Conservation (phyloP, 768 basidiomycete species). For the Podaxis pistillaris region DNA sequence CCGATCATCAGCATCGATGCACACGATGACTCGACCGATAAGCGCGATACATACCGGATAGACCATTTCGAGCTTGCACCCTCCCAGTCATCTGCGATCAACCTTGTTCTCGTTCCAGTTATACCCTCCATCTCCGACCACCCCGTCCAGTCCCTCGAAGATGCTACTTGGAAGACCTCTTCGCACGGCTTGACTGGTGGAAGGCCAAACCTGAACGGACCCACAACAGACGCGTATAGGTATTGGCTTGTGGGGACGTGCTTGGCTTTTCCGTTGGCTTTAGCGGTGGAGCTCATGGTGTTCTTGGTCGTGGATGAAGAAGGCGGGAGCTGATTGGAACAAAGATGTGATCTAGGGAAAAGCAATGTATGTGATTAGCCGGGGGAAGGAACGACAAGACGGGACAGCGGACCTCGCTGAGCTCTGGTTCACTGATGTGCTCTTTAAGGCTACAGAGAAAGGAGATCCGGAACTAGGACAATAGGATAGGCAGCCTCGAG, state of each 20-base stretch:
- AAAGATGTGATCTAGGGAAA: background rate
- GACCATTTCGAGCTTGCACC: slow-evolving; percentile 11
- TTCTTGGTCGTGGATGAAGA: background rate
- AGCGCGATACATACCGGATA: slow-evolving; percentile 1
- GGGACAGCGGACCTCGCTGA: background rate
- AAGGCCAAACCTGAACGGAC: slow-evolving; percentile 5
- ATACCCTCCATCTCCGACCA: slow-evolving; percentile 7
- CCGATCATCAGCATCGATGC: background rate
- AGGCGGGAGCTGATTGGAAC: background rate
- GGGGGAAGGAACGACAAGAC: background rate
- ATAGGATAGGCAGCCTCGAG: background rate
- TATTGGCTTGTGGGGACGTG: background rate
- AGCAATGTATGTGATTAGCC: background rate
- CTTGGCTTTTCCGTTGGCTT: slow-evolving; percentile 15
- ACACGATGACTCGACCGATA: background rate
- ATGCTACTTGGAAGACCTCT: background rate
- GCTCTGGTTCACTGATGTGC: background rate
- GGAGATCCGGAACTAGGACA: slow-evolving; percentile 7
- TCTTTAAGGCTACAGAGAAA: background rate
- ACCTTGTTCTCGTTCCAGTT: slow-evolving; percentile 7
- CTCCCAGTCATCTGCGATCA: slow-evolving; percentile 13
- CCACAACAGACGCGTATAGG: background rate
- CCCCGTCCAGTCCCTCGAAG: background rate
- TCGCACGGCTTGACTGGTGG: background rate
- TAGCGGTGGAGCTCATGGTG: slow-evolving; percentile 5